Evolutionary conservation across 768 basidiomycete species (phyloP), one percentile per base, ranked within the genome.

Genomic region (Sutorius australiensis): DNA sequence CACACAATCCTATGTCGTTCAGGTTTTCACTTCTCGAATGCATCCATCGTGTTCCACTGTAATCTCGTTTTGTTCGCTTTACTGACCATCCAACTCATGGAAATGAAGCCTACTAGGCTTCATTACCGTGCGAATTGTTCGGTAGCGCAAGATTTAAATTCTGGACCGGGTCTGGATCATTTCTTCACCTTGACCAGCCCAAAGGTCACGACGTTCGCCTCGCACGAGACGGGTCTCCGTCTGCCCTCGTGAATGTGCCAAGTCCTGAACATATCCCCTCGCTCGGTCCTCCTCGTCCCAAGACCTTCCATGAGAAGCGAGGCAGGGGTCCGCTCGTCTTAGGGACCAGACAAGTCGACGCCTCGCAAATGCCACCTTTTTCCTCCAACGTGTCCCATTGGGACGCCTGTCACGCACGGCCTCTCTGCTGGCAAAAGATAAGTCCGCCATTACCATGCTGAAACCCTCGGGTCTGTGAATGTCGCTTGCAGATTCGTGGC

Each of bases 231-330:
- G 61, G 24, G 33, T 31, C 30, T 11, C 45, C 55, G 51, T 70
- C 63, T 61, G 60, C 53, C 50, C 59, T 83, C 67, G 76, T 81
- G 81, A 86, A 82, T 83, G 82, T 82, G 83, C 78, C 76, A 86
- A 86, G 82, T 81, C 86, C 83, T 84, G 84, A 87, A 83, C 67
- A 77, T 80, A 65, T 56, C 78, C 70, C 80, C 80, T 79, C 77
- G 77, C 77, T 75, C 53, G 77, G 59, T 52, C 61, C 53, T 61
- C 62, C 59, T 53, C 59, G 59, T 68, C 57, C 75, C 55, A 77
- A 77, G 78, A 37, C 36, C 71, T 68, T 72, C 31, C 55, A 46
- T 51, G 6, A 13, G 27, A 43, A 55, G 59, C 42, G 59, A 61
- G 61, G 60, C 3, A 76, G 77, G 81, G 13, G 75, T 74, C 24